Evolutionary conservation across 345 rosid species (phyloP).

Genomic region (Abelmoschus esculentus): DNA sequence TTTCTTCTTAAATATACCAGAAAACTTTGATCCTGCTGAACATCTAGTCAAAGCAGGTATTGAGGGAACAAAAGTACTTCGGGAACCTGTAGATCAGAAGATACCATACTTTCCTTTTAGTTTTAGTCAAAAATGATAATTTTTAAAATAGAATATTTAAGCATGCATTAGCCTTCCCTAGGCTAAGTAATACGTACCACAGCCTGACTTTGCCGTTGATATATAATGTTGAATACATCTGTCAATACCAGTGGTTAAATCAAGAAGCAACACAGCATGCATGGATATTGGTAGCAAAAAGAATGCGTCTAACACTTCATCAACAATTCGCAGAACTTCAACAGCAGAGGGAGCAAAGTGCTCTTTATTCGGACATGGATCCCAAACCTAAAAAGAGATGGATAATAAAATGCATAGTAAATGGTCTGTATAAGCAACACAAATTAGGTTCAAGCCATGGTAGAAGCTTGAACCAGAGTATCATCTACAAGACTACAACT

Average conservation of each 20-base stretch:
- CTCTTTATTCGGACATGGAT: slow-evolving; percentile 63
- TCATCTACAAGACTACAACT: neutral
- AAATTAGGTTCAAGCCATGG: neutral
- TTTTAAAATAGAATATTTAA: neutral
- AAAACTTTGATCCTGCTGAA: slow-evolving; percentile 57
- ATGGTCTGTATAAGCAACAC: neutral
- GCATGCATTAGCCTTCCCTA: neutral
- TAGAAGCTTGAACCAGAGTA: neutral
- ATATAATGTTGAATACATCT: slow-evolving; percentile 70
- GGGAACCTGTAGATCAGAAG: slow-evolving; percentile 41
- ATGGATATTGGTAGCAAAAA: slow-evolving; percentile 80
- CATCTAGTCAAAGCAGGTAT: slow-evolving; percentile 84
- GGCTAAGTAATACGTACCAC: slow-evolving; percentile 44
- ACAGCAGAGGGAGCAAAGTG: slow-evolving; percentile 75
- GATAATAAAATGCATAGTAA: neutral
- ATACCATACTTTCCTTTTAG: neutral
- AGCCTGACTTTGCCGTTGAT: slow-evolving; percentile 76
- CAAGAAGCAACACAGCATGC: slow-evolving; percentile 76
- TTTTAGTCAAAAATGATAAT: neutral
- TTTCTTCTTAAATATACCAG: slow-evolving; percentile 62
- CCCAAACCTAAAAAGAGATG: slow-evolving; percentile 56
- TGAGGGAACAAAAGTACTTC: slow-evolving; percentile 57
- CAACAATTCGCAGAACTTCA: slow-evolving; percentile 73
- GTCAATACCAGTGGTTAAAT: slow-evolving; percentile 68
- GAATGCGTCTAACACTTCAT: slow-evolving; percentile 88